Evolutionary conservation across 192 early-diverging fungal species (phyloP).

Genomic region (Backusella australiensis): DNA sequence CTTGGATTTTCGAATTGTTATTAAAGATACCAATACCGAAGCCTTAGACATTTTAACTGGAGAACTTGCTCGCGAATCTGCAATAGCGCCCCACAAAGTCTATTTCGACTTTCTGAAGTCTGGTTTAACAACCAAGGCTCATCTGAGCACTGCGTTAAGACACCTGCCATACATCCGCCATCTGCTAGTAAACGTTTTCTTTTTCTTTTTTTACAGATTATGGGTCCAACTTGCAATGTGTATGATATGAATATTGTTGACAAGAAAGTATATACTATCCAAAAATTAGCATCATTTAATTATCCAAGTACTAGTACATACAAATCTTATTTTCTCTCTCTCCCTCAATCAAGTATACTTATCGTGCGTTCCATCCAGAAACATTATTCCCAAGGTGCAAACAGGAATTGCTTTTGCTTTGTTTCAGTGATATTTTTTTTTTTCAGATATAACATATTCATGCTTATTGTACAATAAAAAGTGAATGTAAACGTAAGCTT

Average conservation of each 20-base stretch:
- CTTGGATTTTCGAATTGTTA: too few species aligned
- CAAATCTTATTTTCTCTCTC: too few species aligned
- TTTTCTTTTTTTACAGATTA: background rate
- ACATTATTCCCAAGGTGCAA: too few species aligned
- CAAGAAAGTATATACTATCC: conserved; percentile 9
- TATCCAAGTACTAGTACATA: background rate
- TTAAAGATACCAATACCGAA: background rate
- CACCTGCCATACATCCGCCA: background rate
- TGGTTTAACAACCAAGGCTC: conserved; percentile 1
- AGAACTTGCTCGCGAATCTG: conserved; percentile 10
- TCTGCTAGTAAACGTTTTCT: background rate
- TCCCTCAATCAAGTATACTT: too few species aligned
- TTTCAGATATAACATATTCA: too few species aligned
- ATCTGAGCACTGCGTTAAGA: conserved; percentile 11
- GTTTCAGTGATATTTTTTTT: too few species aligned
- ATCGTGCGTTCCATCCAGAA: too few species aligned
- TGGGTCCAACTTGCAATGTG: conserved; percentile 9
- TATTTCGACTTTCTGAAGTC: background rate
- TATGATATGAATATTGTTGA: conserved; percentile 10
- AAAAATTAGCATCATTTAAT: background rate
- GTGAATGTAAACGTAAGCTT: too few species aligned
- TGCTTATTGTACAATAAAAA: too few species aligned
- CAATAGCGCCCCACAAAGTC: conserved; percentile 6
- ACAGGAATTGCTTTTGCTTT: too few species aligned
- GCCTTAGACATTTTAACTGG: conserved; percentile 10